Evolutionary conservation across 345 rosid species (phyloP).

Genomic region (Camelina laxa): DNA sequence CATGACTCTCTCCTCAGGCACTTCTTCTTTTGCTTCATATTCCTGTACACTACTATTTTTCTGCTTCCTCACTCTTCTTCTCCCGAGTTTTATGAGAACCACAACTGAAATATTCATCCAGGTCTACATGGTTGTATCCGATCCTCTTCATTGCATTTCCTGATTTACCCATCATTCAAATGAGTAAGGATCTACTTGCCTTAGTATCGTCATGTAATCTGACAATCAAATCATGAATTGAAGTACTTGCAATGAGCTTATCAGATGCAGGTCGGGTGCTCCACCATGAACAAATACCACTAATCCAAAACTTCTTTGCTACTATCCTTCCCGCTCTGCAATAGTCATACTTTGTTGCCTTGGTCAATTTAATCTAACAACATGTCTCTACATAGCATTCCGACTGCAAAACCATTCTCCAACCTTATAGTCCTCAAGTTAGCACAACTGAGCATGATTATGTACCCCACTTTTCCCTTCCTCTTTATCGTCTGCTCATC

Average conservation of each 20-base stretch:
- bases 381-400: slow-evolving; percentile 29
- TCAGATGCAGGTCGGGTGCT: slow-evolving; percentile 15
- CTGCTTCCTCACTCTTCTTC: too few relatives aligned
- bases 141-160: slow-evolving; percentile 17
- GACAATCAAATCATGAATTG: slow-evolving; percentile 4
- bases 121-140: neutral
- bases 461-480: slow-evolving; percentile 10
- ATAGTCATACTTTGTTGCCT: neutral
- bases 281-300: neutral
- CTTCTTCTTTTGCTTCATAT: too few relatives aligned
- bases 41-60: too few relatives aligned
- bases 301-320: slow-evolving; percentile 7
- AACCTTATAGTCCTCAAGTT: slow-evolving; percentile 8
- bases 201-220: neutral
- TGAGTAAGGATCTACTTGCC: slow-evolving; percentile 10
- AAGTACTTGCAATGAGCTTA: slow-evolving; percentile 8
- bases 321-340: slow-evolving; percentile 5
- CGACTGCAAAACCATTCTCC: slow-evolving; percentile 15
- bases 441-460: slow-evolving; percentile 1
- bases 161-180: neutral
- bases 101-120: too few relatives aligned
- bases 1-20: too few relatives aligned
- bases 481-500: slow-evolving; percentile 44
- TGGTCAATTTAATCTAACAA: neutral
- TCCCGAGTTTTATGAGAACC: too few relatives aligned